phyloP scores from a whole-genome alignment of 352 stramenopile genomes.

The Lagenidium sp. region DNA sequence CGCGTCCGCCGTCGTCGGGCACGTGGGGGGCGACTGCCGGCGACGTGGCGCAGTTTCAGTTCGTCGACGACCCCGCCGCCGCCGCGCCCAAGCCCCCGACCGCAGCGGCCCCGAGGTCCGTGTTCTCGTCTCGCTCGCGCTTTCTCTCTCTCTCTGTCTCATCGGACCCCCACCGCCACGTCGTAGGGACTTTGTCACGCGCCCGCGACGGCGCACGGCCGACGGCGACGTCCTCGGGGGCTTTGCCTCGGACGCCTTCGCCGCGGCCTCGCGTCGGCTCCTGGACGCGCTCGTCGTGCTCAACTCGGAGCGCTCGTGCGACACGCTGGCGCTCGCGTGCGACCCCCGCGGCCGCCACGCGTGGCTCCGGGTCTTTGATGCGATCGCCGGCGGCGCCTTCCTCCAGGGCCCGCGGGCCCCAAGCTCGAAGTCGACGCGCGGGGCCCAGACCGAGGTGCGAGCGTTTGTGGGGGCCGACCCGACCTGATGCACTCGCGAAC shows the following conservation, averaged over 20 bases:
- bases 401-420: conserved; percentile 26
- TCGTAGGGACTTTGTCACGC: conserved; percentile 11
- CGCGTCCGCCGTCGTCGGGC: conserved; percentile 4
- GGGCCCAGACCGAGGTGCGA: conserved; percentile 3
- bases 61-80: conserved; percentile 18
- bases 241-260: conserved; percentile 23
- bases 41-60: conserved; percentile 40
- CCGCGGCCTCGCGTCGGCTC: conserved; percentile 6
- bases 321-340: conserved; percentile 38
- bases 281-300: conserved; percentile 30
- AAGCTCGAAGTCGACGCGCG: conserved; percentile 17
- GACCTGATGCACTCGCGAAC: too few relatives aligned
- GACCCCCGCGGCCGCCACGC: conserved; percentile 4
- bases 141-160: too few relatives aligned
- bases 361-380: conserved; percentile 37
- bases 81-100: background rate
- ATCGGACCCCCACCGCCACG: too few relatives aligned
- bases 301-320: conserved; percentile 62
- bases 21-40: background rate
- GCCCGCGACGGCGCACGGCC: conserved; percentile 9
- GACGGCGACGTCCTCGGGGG: conserved; percentile 8
- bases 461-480: conserved; percentile 1
- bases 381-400: conserved; percentile 47
- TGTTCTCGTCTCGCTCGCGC: background rate
- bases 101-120: conserved; percentile 2